phyloP scores from a whole-genome alignment of 129 eudicot species.

The Calendula officinalis region DNA sequence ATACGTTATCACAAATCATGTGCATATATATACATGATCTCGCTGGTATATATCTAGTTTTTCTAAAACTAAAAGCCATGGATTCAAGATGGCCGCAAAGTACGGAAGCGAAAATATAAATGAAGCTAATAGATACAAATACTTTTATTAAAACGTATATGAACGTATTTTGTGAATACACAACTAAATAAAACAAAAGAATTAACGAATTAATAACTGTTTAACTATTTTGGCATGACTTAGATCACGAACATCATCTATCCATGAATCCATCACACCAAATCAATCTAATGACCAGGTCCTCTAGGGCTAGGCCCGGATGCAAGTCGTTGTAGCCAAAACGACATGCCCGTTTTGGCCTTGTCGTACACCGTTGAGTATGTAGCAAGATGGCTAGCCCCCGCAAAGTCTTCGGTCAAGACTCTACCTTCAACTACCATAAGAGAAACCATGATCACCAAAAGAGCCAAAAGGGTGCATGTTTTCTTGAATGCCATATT shows the following conservation, averaged over 20 bases:
- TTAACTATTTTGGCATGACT: background rate
- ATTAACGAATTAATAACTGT: too few species aligned
- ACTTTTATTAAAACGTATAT: too few species aligned
- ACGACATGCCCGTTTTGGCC: constrained; percentile 28
- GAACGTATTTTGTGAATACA: too few species aligned
- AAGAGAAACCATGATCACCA: constrained; percentile 21
- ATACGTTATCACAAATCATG: too few species aligned
- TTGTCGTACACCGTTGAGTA: constrained; percentile 31
- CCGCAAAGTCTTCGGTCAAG: constrained; percentile 33
- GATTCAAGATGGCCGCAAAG: too few species aligned
- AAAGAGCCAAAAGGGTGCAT: constrained; percentile 16
- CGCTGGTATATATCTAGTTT: too few species aligned
- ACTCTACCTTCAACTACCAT: constrained; percentile 29
- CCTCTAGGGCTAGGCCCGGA: constrained; percentile 45
- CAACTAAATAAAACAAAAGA: too few species aligned
- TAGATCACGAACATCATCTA: background rate
- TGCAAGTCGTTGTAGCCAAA: constrained; percentile 36
- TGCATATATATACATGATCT: too few species aligned
- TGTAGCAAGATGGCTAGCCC: constrained; percentile 27
- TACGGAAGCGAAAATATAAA: too few species aligned
- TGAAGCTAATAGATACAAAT: too few species aligned
- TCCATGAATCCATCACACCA: background rate
- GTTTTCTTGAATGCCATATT: constrained; percentile 29
- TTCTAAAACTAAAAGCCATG: too few species aligned
- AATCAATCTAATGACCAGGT: constrained; percentile 34